Base-by-base conservation (phyloP, 257 asterid species). In the Solanum pennellii region DNA sequence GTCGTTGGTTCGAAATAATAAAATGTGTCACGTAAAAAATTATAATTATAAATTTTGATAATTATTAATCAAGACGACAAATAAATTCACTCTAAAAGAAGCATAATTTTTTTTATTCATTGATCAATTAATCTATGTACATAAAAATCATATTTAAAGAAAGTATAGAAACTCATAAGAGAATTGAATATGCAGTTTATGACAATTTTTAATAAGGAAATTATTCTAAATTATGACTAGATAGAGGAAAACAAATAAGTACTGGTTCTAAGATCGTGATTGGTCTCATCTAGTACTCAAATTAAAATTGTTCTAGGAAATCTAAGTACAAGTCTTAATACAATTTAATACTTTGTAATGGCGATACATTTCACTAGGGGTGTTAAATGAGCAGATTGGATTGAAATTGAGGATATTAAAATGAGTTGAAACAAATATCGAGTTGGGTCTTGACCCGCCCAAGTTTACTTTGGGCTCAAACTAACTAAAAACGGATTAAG, bases 381-480 rank as follows among this genome's bases (percentile, higher is more conserved):
- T 37, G 2, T 37, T 0, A 37, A 37, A 37, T 35, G 39, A 0
- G 39, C 2, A 1, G 7, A 6, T 37, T 37, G 39, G 1, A 7
- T 5, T 35, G 7, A 35, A 35, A 35, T 35, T 35, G 37, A 33
- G 37, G 37, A 33, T 33, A 0, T 33, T 33, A 33, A 33, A 33
- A 33, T 33, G 35, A 3, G 35, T 33, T 33, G 35, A 33, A 33
- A 33, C 3, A 33, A 33, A 33, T 3, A 33, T 33, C 35, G 35
- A 3, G 3, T 47, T 14, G 56, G 7, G 0, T 7, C 0, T 37
- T 37, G 39, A 37, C 7, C 39, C 39, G 7, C 39, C 0, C 0
- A 37, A 37, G 0, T 37, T 37, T 37, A 37, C 39, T 37, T 37
- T 37, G 1, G 7, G 2, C 7, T 37, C 2, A 37, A 37, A 37